Base-by-base conservation (phyloP, 225 moss, liverwort and hornwort genomes). In the Marchantia paleacea region DNA sequence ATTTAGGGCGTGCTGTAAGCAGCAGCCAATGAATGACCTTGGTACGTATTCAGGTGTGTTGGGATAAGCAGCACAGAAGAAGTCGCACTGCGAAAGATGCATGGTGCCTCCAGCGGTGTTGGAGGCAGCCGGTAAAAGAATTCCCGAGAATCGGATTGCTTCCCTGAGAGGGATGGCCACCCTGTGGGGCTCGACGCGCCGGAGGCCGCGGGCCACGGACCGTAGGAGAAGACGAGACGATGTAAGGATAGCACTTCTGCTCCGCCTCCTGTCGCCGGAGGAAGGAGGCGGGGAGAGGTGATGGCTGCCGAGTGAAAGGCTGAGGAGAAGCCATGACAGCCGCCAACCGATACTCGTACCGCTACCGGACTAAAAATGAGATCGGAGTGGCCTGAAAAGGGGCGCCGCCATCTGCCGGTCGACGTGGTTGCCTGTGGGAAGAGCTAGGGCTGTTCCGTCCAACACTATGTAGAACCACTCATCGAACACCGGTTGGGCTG, bases 381-480 rank as follows among this genome's bases (percentile, higher is more conserved):
- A 49, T 15, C 70, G 72, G 72, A 50, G 16, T 52, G 72, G 72
- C 72, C 72, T 72, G 72, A 72, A 76, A 19, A 60, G 60, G 60
- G 31, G 76, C 76, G 76, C 76, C 76, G 76, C 76, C 76, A 76
- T 31, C 31, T 19, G 24, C 76, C 70, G 26, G 58, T 47, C 58
- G 76, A 76, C 76, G 76, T 76, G 76, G 76, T 58, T 31, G 57
- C 30, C 76, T 73, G 69, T 70, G 69, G 69, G 19, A 49, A 16
- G 69, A 52, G 76, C 76, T 76, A 76, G 76, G 76, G 76, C 76
- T 58, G 39, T 76, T 48, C 76, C 76, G 76, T 76, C 60, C 28
- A 61, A 19, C 73, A 54, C 24, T 52, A 0, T 24, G 52, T 52
- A 54, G 52, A 73, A 19, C 78, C 78, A 79, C 78, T 68, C 78